Base-by-base conservation (phyloP, 2,329 filamentous ascomycete genomes). In the Microcyclospora tardicrescens region DNA sequence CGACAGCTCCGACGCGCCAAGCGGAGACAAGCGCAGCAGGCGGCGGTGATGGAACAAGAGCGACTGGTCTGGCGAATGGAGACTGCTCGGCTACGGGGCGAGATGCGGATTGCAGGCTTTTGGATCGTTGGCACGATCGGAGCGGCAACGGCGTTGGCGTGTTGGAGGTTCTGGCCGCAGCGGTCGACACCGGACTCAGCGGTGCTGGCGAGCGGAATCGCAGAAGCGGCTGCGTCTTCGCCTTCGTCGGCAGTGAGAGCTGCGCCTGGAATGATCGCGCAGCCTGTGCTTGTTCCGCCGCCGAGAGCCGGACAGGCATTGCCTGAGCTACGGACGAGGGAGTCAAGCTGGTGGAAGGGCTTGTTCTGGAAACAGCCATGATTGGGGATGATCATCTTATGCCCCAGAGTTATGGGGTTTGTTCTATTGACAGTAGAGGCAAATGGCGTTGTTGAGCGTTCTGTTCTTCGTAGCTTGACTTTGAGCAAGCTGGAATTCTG, bases 121-220 rank as follows among this genome's bases (percentile, higher is more conserved):
- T 37, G 41, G 34, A 46, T 53, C 32, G 12, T 54, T 27, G 16
- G 43, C 5, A 40, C 33, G 5, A 43, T 54, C 4, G 48, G 38
- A 2, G 40, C 39, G 2, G 50, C 51, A 6, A 51, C 48, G 3
- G 48, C 39, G 5, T 19, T 53, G 34, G 49, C 43, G 12, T 48
- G 45, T 34, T 53, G 47, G 43, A 38, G 44, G n/a, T 51, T 53
- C 15, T 52, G 51, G 52, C 49, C 51, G 19, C 33, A 43, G 37
- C 16, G 35, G 33, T 33, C 12, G n/a, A 32, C 12, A 15, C 38
- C 33, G 29, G 50, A 52, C 28, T 43, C 43, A 3, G 47, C 36
- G 4, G 46, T 51, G 40, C 9, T 52, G 37, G 47, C 46, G 9
- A 42, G 46, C 39, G 43, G 36, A 29, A 46, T 55, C 34, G 44